These are phyloP conservation scores for Venturia aucupariae DNA, from an alignment of 2,329 filamentous ascomycete genomes.

Conservation along the genomic window DNA sequence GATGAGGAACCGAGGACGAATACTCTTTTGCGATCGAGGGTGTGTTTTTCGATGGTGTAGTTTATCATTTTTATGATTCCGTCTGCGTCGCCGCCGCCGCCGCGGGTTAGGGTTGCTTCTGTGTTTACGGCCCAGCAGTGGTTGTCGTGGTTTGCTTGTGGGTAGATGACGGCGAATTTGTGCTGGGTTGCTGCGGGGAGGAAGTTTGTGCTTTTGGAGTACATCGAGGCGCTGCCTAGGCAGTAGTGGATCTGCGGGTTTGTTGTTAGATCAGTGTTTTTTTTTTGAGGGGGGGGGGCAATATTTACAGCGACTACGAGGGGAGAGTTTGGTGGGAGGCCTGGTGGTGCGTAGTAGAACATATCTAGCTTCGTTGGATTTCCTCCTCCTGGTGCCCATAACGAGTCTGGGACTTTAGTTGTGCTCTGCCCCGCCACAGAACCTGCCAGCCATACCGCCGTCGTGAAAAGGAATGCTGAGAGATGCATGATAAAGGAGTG, in stretches of 20 bases:
- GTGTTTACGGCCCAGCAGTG: constrained; percentile 48
- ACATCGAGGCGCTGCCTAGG: constrained; percentile 30
- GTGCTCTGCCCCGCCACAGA: background rate
- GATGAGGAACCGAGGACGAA: constrained; percentile 42
- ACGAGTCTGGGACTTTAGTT: background rate
- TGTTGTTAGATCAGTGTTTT: too few relatives aligned
- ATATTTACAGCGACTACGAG: constrained; percentile 11
- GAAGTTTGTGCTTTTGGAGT: constrained; percentile 42
- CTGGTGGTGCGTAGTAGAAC: constrained; percentile 8
- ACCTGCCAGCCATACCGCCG: constrained; percentile 5
- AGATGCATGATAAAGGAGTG: constrained; percentile 4
- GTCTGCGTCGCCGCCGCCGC: constrained; percentile 44
- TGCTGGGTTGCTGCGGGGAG: constrained; percentile 42
- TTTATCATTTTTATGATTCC: constrained; percentile 47
- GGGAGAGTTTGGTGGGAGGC: constrained; percentile 1
- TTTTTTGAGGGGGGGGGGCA: too few relatives aligned
- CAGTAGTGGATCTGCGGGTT: constrained; percentile 7
- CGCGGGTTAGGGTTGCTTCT: constrained; percentile 40
- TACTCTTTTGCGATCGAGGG: constrained; percentile 37
- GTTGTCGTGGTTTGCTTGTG: constrained; percentile 34
- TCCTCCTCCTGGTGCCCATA: constrained; percentile 7
- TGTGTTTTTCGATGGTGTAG: constrained; percentile 41
- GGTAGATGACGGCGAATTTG: constrained; percentile 49
- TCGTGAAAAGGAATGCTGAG: background rate
- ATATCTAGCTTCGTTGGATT: constrained; percentile 12